phyloP scores from a whole-genome alignment of 1,284 basidiomycete genomes.

The Melampsora abietis-canadensis region DNA sequence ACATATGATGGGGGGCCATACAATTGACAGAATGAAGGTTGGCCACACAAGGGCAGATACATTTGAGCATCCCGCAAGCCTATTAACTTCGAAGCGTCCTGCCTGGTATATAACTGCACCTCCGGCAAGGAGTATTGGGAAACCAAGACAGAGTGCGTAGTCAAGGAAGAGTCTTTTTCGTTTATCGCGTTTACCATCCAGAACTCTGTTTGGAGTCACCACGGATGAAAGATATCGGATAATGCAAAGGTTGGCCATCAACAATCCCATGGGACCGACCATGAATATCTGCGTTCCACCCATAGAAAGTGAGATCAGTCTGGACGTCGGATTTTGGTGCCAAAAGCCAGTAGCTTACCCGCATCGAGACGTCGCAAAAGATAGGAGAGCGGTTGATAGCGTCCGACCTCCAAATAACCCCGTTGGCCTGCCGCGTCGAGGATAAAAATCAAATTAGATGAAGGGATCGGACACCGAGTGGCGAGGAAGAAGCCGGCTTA shows the following conservation, averaged over 20 bases:
- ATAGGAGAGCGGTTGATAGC: slow-evolving; percentile 19
- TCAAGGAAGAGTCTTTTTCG: slow-evolving; percentile 16
- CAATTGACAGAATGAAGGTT: slow-evolving; percentile 8
- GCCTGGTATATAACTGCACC: slow-evolving; percentile 2
- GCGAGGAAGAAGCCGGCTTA: not conserved
- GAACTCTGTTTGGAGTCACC: slow-evolving; percentile 6
- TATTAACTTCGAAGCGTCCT: slow-evolving; percentile 13
- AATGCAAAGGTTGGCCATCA: slow-evolving; percentile 25
- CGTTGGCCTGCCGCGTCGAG: slow-evolving; percentile 2
- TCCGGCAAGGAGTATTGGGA: not conserved
- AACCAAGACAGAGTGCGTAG: slow-evolving; percentile 8
- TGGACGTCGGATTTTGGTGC: not conserved
- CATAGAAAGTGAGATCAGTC: not conserved
- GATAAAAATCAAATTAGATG: too few relatives aligned
- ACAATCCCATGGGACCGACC: slow-evolving; percentile 18
- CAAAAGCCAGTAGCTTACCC: too few relatives aligned
- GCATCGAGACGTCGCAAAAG: slow-evolving; percentile 23
- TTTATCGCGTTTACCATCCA: slow-evolving; percentile 1
- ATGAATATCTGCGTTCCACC: not conserved
- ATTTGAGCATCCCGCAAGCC: slow-evolving; percentile 14
- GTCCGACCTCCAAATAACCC: slow-evolving; percentile 20
- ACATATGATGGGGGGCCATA: slow-evolving; percentile 19
- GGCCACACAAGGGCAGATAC: slow-evolving; percentile 21
- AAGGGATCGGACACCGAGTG: not conserved
- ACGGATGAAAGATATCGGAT: slow-evolving; percentile 21